Percentiles rank a stretch among this genome's conserved stretches.
Conservation (phyloP, 106 monocot genomes). For the Cymbidium sinense region DNA sequence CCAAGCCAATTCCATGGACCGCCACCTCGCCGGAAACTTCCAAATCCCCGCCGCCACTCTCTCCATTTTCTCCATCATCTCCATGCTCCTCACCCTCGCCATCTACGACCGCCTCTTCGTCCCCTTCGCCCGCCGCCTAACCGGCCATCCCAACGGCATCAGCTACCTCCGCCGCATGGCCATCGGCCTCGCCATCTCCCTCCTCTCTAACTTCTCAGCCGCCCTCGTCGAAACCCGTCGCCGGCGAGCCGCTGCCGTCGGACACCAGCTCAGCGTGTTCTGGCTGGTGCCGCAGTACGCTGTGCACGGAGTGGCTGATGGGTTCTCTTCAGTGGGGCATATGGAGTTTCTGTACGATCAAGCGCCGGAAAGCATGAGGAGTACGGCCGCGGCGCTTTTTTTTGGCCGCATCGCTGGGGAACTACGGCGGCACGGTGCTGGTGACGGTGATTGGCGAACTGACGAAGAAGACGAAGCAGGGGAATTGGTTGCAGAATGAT, state of each 20-base stretch:
- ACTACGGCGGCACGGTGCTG: constrained; percentile 26
- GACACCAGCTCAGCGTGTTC: constrained; percentile 21
- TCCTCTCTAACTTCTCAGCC: constrained; percentile 14
- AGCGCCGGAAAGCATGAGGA: constrained; percentile 43
- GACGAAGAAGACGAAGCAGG: constrained; percentile 9
- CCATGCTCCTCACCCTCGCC: constrained; percentile 24
- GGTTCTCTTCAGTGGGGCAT: constrained; percentile 28
- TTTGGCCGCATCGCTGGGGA: constrained; percentile 22
- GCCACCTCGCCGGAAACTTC: constrained; percentile 23
- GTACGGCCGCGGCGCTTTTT: constrained; percentile 27
- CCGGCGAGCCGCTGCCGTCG: constrained; percentile 6
- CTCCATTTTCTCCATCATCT: constrained; percentile 21
- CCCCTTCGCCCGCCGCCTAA: constrained; percentile 32
- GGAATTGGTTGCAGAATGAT: constrained; percentile 24
- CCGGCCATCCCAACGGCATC: constrained; percentile 23
- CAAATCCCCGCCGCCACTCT: constrained; percentile 31
- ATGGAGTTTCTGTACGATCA: constrained; percentile 43
- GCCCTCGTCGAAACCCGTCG: constrained; percentile 27
- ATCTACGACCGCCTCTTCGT: constrained; percentile 36
- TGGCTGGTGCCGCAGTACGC: constrained; percentile 46
- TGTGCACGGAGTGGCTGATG: constrained; percentile 25
- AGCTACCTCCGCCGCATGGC: constrained; percentile 34
- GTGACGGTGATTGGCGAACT: constrained; percentile 15
- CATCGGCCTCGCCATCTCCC: constrained; percentile 24
- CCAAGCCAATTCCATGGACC: constrained; percentile 42